A percentile compares a stretch with the other conserved stretches of the same genome.
Evolutionary conservation across 768 basidiomycete species (phyloP).

Genomic region (Tricholoma flavovirens): DNA sequence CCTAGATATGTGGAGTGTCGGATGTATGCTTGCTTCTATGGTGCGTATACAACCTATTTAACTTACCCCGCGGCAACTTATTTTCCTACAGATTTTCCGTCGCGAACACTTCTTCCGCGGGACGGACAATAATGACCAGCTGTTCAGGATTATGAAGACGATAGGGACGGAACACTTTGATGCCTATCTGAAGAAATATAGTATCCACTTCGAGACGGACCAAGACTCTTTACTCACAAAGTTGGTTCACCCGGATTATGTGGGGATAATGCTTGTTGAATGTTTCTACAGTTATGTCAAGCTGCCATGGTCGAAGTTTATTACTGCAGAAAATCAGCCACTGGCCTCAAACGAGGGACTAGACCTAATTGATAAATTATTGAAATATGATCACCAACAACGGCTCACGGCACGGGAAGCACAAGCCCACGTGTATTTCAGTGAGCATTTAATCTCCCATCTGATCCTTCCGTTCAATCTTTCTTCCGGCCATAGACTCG

Average conservation of each 20-base stretch:
- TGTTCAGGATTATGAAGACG: slow-evolving; percentile 63
- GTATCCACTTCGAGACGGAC: slow-evolving; percentile 62
- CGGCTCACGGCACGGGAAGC: slow-evolving; percentile 63
- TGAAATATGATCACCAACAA: slow-evolving; percentile 67
- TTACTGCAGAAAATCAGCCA: slow-evolving; percentile 51
- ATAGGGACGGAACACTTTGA: slow-evolving; percentile 66
- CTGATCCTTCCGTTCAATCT: slow-evolving; percentile 5
- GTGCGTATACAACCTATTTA: slow-evolving; percentile 29
- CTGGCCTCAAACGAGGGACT: slow-evolving; percentile 58
- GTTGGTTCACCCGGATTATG: slow-evolving; percentile 23
- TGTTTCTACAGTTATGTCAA: slow-evolving; percentile 41
- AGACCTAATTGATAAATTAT: slow-evolving; percentile 60
- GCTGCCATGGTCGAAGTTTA: slow-evolving; percentile 61
- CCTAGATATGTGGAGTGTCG: slow-evolving; percentile 68
- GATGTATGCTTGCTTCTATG: slow-evolving; percentile 74
- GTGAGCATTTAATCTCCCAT: slow-evolving; percentile 24
- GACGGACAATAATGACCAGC: slow-evolving; percentile 67
- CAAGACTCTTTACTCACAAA: slow-evolving; percentile 49
- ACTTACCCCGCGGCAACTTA: not conserved
- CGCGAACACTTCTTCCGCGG: slow-evolving; percentile 76
- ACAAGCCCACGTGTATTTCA: slow-evolving; percentile 63
- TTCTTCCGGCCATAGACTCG: slow-evolving; percentile 32
- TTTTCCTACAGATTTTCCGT: slow-evolving; percentile 49
- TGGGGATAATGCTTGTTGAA: not conserved
- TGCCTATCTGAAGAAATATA: slow-evolving; percentile 51